Evolutionary conservation across 345 rosid species (phyloP).

Genomic region (Dimocarpus longan): DNA sequence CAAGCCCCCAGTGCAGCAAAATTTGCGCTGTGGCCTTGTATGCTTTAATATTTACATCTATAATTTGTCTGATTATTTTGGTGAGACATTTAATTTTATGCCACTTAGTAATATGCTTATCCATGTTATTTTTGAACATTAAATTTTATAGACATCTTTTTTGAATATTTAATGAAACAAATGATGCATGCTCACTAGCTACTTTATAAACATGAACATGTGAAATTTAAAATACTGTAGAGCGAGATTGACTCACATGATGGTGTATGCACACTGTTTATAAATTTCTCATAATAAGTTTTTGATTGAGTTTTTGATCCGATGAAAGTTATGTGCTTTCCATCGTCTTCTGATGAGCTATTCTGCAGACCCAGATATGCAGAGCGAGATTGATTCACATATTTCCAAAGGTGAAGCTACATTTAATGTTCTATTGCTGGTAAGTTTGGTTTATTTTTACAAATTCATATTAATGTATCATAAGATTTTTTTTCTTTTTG

Average conservation of each 20-base stretch:
- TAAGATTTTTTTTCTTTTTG: not conserved
- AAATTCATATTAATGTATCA: not conserved
- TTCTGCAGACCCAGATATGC: slow-evolving; percentile 6
- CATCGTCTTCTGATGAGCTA: not conserved
- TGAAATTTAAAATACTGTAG: not conserved
- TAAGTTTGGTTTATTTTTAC: not conserved
- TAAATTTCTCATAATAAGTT: not conserved
- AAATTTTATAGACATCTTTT: not conserved
- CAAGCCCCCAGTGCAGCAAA: not conserved
- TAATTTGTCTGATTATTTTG: not conserved
- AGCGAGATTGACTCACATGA: no score
- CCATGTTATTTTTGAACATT: not conserved
- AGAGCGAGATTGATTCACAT: not conserved
- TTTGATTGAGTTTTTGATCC: not conserved
- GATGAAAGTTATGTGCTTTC: not conserved
- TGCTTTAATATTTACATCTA: not conserved
- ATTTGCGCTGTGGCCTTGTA: not conserved
- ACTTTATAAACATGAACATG: not conserved
- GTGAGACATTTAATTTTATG: not conserved
- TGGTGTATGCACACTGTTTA: not conserved
- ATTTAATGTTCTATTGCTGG: slow-evolving; percentile 2
- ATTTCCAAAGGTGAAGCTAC: not conserved
- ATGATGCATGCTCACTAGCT: not conserved
- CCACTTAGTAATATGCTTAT: not conserved
- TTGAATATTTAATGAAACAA: not conserved